Conservation (phyloP, 345 rosid genomes). For the Pugionium cornutum region DNA sequence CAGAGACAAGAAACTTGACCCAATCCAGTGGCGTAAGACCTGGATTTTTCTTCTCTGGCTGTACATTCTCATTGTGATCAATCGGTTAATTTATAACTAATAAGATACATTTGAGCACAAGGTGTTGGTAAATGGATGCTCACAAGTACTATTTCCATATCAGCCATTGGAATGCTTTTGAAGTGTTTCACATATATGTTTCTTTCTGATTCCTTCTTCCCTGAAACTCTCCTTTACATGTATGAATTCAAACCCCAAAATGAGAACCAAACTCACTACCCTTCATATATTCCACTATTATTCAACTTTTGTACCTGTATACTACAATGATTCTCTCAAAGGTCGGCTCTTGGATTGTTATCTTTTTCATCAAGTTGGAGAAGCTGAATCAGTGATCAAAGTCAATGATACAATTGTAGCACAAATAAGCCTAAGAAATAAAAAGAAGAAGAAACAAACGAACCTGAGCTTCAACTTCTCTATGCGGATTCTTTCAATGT, state of each 20-base stretch:
- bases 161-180: conserved; percentile 84
- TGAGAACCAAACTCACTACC: conserved; percentile 4
- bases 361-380: conserved; percentile 53
- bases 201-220: conserved; percentile 47
- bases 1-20: conserved; percentile 78
- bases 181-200: conserved; percentile 72
- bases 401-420: neutral
- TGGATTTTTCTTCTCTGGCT: conserved; percentile 92
- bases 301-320: conserved; percentile 55
- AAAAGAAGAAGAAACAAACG: neutral
- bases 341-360: conserved; percentile 79
- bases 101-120: neutral
- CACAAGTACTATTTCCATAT: conserved; percentile 89
- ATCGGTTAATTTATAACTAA: neutral
- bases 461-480: conserved; percentile 70
- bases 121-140: conserved; percentile 35
- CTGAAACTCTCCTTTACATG: conserved; percentile 50
- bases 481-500: conserved; percentile 61
- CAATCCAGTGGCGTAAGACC: conserved; percentile 88
- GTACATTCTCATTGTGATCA: conserved; percentile 23
- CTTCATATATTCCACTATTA: neutral
- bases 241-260: neutral
- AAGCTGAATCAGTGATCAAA: conserved; percentile 42
- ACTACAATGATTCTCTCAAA: conserved; percentile 77
- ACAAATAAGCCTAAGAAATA: neutral